Base-by-base conservation (phyloP, 805 yeast species). In the Saccharomycopsis sp. region DNA sequence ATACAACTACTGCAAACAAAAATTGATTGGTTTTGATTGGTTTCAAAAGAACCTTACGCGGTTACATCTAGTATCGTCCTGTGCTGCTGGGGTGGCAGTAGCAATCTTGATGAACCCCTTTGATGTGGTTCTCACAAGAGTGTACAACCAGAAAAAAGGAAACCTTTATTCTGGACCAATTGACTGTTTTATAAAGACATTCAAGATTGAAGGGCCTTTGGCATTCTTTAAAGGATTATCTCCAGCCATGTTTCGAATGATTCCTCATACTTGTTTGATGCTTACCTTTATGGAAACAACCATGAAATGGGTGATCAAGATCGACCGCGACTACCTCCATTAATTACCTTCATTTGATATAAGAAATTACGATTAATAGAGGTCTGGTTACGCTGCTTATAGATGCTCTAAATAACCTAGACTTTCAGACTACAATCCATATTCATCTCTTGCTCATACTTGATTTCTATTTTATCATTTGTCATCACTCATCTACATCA, bases 41-140 rank as follows among this genome's bases (percentile, higher is more conserved):
- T 50, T 38, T 41, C 23, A 19, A 3, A 70, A 71, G 3, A 87
- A 86, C 47, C 89, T 92, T 35, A 79, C 92, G 1, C 76, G 78
- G 1, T 74, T 88, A 61, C 97, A 91, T 70, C 77, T 93, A 62
- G 67, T 79, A 9, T 82, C 97, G 1, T 82, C 91, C 50, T 83
- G 92, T 0, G 74, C 80, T 63, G 85, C 97, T 5, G 99, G 99
- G 52, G 70, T 91, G 47, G 97, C 97, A 65, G 98, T 94, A 35
- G 92, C 96, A 55, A 77, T 92, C 20, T 96, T 89, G 35, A 93
- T 94, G 97, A 94, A 92, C 70, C 98, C 99, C 15, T 91, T 97
- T 83, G 99, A 94, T 72, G 98, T 94, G 52, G 80, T 94, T 56
- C 77, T 94, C 73, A 94, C 99, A 1, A 83, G 99, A 75, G 86